phyloP scores from a whole-genome alignment of 2,329 filamentous ascomycete genomes.

The Lasiodiplodia sp. region DNA sequence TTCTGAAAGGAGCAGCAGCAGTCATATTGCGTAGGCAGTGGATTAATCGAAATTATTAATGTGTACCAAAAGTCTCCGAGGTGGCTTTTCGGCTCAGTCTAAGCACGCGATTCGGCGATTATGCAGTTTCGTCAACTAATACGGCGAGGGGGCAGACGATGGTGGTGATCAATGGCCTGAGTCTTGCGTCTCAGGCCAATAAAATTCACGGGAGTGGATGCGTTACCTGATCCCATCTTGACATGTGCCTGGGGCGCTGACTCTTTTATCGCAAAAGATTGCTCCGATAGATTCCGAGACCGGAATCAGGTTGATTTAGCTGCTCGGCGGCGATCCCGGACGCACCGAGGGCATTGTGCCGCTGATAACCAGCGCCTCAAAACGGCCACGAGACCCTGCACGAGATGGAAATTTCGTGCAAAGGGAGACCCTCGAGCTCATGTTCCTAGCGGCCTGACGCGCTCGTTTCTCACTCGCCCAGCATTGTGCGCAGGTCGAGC shows the following conservation, averaged over 20 bases:
- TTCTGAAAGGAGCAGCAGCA: background rate
- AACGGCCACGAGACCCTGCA: conserved; percentile 2
- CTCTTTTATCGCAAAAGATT: conserved; percentile 16
- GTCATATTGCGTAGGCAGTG: conserved; percentile 1
- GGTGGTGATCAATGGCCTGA: conserved; percentile 23
- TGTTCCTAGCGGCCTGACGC: conserved; percentile 9
- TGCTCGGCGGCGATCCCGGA: conserved; percentile 12
- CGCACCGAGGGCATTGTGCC: conserved; percentile 20
- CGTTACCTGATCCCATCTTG: conserved; percentile 21
- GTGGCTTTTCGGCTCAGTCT: background rate
- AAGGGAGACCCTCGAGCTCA: background rate
- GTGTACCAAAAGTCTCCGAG: background rate
- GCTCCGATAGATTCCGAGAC: conserved; percentile 20
- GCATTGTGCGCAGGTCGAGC: background rate
- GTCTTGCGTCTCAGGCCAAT: background rate
- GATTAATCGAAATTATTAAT: background rate
- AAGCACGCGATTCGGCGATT: conserved; percentile 8
- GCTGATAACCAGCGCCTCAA: conserved; percentile 27
- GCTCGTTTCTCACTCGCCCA: background rate
- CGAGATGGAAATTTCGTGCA: conserved; percentile 9
- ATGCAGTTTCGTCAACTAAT: conserved; percentile 12
- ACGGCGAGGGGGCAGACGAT: conserved; percentile 4
- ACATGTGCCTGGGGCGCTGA: conserved; percentile 21
- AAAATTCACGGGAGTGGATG: no score
- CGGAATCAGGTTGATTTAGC: background rate